These are phyloP conservation scores for Hypoxylon fragiforme DNA, from an alignment of 495 filamentous ascomycete genomes.

Conservation along the genomic window DNA sequence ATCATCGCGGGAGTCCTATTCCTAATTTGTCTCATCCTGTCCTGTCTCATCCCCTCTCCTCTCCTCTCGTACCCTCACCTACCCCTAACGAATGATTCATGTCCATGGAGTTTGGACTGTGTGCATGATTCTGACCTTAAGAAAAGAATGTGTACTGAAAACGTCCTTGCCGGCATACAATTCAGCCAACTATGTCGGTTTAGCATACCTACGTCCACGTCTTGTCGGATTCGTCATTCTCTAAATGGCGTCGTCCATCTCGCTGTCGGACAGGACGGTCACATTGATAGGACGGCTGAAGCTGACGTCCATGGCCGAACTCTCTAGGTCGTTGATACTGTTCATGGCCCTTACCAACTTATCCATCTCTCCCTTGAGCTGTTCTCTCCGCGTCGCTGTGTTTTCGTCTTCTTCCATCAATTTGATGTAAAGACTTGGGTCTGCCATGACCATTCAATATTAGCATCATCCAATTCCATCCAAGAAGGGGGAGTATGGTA, in stretches of 20 bases:
- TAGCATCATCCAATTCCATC: conserved; percentile 1
- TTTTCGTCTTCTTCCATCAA: conserved; percentile 53
- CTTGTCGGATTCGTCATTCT: neutral
- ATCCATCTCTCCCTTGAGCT: conserved; percentile 43
- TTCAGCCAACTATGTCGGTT: too few relatives aligned
- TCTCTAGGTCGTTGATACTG: conserved; percentile 42
- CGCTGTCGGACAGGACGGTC: conserved; percentile 17
- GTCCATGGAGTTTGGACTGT: too few relatives aligned
- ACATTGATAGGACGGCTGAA: neutral
- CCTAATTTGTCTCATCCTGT: too few relatives aligned
- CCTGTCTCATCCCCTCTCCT: too few relatives aligned
- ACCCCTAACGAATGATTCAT: too few relatives aligned
- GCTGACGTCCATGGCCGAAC: conserved; percentile 5
- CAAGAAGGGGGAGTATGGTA: too few relatives aligned
- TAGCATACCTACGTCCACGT: too few relatives aligned
- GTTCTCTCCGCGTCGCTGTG: conserved; percentile 38
- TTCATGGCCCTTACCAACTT: conserved; percentile 46
- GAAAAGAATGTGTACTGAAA: too few relatives aligned
- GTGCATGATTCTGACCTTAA: too few relatives aligned
- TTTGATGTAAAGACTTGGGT: conserved; percentile 34
- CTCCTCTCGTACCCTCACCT: too few relatives aligned
- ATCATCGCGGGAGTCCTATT: too few relatives aligned
- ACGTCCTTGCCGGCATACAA: too few relatives aligned
- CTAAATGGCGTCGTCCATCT: conserved; percentile 21
- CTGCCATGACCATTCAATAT: conserved; percentile 14